Base-by-base conservation (phyloP, 2,329 filamentous ascomycete species). In the Monosporascus sp. region DNA sequence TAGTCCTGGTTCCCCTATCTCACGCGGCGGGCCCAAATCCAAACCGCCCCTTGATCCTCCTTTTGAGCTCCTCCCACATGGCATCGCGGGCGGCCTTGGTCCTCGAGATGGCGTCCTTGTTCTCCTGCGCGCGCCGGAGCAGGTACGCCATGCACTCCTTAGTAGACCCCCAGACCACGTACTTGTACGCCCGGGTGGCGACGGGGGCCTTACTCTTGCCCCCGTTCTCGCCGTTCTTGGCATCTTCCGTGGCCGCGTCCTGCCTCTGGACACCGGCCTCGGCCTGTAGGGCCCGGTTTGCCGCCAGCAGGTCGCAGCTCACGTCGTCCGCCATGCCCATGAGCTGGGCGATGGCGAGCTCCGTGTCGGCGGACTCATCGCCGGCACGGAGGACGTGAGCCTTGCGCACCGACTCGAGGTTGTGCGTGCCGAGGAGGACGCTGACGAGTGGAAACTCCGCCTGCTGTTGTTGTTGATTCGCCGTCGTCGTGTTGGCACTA, bases 301-400 rank as follows among this genome's bases (percentile, higher is more conserved):
- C 53, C 14, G 62, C 59, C 18, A 79, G 66, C 15, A 86, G 71
- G 66, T 84, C 81, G 66, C 82, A 86, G 67, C 87, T 90, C 50
- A 97, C 85, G 67, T 97, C 92, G 62, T 97, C 93, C 1, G 93
- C 93, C 93, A 97, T 97, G 41, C 93, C 92, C 74, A 93, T 88
- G 1, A 97, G 81, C 73, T 97, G 92, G 3, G 88, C 88, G 68
- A 90, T 91, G 1, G 77, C 74, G 2, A 80, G 68, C 44, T 79
- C 75, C 2, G 69, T 70, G 22, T 68, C 67, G 38, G 71, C 67
- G 11, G 72, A 69, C 35, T 70, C 75, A 7, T 72, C 64, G 51
- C 68, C 62, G 60, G 77, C 76, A 53, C 80, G 74, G 25, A 86
- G 70, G 14, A 71, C 73, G 24, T 79, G 78, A 15, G 80, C 81